A percentile compares a stretch with the other conserved stretches of the same genome.
Conservation (phyloP, 768 basidiomycete species). For the Porphyrellus cyaneotinctus region DNA sequence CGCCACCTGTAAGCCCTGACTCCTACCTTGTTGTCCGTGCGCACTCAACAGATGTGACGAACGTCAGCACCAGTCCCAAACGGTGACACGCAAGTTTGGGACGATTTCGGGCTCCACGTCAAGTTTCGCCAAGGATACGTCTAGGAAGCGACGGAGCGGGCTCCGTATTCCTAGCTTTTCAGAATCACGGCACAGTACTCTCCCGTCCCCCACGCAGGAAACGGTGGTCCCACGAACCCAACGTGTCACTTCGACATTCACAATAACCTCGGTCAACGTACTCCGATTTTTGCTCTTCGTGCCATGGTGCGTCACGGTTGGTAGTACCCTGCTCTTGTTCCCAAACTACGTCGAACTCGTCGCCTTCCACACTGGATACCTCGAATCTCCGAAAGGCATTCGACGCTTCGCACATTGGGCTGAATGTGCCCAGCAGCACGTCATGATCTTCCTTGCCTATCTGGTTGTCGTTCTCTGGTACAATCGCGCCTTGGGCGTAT, state of each 20-base stretch:
- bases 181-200: not conserved
- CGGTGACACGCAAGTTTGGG: conserved; percentile 20
- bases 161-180: conserved; percentile 16
- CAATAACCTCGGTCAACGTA: not conserved
- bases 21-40: not conserved
- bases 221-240: not conserved
- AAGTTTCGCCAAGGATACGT: not conserved
- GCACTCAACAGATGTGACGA: not conserved
- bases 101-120: conserved; percentile 25
- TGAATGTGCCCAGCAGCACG: conserved; percentile 32
- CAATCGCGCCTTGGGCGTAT: conserved; percentile 14
- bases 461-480: conserved; percentile 20
- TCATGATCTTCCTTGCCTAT: conserved; percentile 31
- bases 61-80: not conserved
- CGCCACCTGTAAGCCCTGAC: conserved; percentile 13
- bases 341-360: conserved; percentile 26
- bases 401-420: conserved; percentile 39
- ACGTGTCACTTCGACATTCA: not conserved
- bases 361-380: conserved; percentile 30
- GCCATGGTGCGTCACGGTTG: conserved; percentile 36
- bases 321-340: conserved; percentile 30
- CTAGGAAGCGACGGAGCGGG: conserved; percentile 8
- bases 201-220: not conserved
- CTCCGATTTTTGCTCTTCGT: conserved; percentile 28
- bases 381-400: conserved; percentile 26